Evolutionary conservation across 148 eudicot species (phyloP).

Genomic region (Arctostaphylos glauca): DNA sequence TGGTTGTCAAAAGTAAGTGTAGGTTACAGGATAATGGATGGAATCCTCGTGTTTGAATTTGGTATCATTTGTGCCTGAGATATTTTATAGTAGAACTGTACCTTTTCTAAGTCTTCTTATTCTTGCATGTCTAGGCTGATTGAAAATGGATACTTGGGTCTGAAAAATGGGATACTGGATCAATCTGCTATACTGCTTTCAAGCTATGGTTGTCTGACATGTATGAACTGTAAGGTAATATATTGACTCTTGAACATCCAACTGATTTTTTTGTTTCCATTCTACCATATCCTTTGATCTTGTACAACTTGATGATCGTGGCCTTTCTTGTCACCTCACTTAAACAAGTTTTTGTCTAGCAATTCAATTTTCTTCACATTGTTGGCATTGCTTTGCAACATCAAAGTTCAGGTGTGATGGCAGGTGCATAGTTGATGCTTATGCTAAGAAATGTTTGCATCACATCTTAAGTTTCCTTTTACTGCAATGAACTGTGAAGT

Average conservation of each 20-base stretch:
- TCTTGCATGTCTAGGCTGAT: constrained; percentile 59
- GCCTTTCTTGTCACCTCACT: background rate
- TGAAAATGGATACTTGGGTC: constrained; percentile 88
- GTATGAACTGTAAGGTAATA: constrained; percentile 96
- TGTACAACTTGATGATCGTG: background rate
- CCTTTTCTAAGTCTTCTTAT: constrained; percentile 1
- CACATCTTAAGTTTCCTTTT: background rate
- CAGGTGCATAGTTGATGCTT: background rate
- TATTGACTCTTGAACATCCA: constrained; percentile 2
- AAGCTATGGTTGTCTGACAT: constrained; percentile 78
- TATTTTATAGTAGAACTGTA: background rate
- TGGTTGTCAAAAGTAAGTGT: background rate
- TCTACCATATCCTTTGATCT: background rate
- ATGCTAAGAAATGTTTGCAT: background rate
- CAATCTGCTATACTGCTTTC: constrained; percentile 95
- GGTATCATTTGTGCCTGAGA: background rate
- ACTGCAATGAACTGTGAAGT: background rate
- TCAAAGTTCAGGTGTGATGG: background rate
- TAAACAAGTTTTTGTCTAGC: background rate
- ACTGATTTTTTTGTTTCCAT: background rate
- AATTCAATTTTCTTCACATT: background rate
- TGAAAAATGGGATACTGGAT: constrained; percentile 95
- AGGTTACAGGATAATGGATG: background rate
- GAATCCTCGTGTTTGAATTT: background rate
- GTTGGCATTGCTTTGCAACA: constrained; percentile 10